These are phyloP conservation scores for Sporisorium reilianum DNA, from an alignment of 1,284 basidiomycete genomes.

Conservation along the genomic window DNA sequence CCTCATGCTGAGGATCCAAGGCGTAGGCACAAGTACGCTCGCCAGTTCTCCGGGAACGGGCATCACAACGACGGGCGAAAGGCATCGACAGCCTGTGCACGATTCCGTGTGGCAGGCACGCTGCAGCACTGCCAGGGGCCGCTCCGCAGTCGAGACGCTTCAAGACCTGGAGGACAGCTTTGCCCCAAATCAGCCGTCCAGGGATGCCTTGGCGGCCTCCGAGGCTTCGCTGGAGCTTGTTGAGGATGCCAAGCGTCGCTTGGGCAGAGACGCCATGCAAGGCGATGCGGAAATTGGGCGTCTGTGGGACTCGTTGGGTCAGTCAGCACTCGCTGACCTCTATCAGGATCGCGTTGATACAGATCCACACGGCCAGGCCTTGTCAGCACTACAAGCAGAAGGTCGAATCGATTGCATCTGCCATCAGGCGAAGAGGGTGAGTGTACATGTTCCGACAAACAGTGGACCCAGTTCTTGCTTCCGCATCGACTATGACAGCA, in stretches of 20 bases:
- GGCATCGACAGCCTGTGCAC: constrained; percentile 2
- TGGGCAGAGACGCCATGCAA: constrained; percentile 24
- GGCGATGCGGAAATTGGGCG: constrained; percentile 17
- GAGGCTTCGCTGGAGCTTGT: constrained; percentile 41
- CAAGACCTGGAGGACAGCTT: constrained; percentile 21
- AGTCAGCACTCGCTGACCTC: constrained; percentile 25
- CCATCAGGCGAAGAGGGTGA: constrained; percentile 21
- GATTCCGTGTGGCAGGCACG: constrained; percentile 40
- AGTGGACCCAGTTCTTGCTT: neutral
- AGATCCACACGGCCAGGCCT: neutral
- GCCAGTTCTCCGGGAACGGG: constrained; percentile 2
- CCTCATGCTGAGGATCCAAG: constrained; percentile 36
- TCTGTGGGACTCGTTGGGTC: constrained; percentile 31
- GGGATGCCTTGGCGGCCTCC: constrained; percentile 19
- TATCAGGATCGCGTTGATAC: constrained; percentile 17
- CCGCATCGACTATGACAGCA: neutral
- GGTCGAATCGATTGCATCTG: constrained; percentile 26
- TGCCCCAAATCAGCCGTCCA: constrained; percentile 20
- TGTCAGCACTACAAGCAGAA: constrained; percentile 21
- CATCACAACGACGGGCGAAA: neutral
- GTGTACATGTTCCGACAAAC: neutral
- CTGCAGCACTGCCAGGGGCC: constrained; percentile 18
- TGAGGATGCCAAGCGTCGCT: constrained; percentile 38
- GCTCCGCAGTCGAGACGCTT: constrained; percentile 30
- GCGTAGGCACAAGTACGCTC: constrained; percentile 34